phyloP scores from a whole-genome alignment of 2,329 filamentous ascomycete genomes.

The Alternaria longipes region DNA sequence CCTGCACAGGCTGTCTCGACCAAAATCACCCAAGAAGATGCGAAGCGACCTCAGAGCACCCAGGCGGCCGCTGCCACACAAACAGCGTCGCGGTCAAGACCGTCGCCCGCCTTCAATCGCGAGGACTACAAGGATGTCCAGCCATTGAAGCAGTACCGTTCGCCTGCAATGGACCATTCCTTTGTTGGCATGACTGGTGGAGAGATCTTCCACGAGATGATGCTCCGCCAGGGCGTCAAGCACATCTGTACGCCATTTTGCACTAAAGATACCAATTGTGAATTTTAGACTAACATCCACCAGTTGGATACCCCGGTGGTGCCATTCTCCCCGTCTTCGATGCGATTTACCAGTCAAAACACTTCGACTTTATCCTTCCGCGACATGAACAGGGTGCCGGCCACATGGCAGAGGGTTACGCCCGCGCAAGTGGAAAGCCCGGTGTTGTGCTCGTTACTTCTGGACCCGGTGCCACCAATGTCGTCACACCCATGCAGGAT shows the following conservation, averaged over 20 bases:
- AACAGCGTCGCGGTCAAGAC: conserved; percentile 39
- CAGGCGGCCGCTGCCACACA: conserved; percentile 48
- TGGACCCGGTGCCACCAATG: conserved; percentile 94
- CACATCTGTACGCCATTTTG: conserved; percentile 79
- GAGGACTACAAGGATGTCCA: conserved; percentile 56
- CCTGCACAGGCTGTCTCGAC: conserved; percentile 45
- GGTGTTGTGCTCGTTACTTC: conserved; percentile 97
- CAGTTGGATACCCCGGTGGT: conserved; percentile 82
- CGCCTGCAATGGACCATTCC: conserved; percentile 63
- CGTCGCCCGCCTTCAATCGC: conserved; percentile 62
- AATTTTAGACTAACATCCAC: conserved; percentile 27
- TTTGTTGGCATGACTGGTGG: conserved; percentile 96
- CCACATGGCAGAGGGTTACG: conserved; percentile 98
- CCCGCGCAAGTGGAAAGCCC: conserved; percentile 89
- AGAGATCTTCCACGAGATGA: conserved; percentile 99
- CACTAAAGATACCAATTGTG: background rate
- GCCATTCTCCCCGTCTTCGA: conserved; percentile 98
- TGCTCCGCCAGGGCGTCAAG: conserved; percentile 90
- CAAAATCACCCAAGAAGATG: conserved; percentile 50
- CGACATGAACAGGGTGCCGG: conserved; percentile 97
- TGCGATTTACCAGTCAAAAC: conserved; percentile 96
- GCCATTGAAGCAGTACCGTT: conserved; percentile 57
- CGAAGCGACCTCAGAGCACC: conserved; percentile 56
- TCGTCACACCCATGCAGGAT: conserved; percentile 95
- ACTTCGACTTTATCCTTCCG: conserved; percentile 95